phyloP scores from a whole-genome alignment of 2,329 filamentous ascomycete genomes.

The Fusarium illudens region DNA sequence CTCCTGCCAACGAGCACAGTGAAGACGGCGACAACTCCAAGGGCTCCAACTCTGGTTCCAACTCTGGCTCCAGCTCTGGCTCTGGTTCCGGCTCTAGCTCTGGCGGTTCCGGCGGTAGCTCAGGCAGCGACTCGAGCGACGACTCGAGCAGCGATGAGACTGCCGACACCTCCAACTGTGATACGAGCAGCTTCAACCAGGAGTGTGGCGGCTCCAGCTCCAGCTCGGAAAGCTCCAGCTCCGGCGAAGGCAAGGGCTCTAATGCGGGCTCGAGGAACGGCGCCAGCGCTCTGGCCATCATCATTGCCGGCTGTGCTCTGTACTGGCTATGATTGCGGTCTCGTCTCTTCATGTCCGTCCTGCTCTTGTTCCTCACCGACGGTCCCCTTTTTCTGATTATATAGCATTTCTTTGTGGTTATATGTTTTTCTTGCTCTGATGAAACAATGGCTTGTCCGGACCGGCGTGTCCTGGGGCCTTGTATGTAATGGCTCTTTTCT shows the following conservation, averaged over 20 bases:
- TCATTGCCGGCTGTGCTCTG: slow-evolving; percentile 48
- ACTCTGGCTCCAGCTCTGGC: slow-evolving; percentile 34
- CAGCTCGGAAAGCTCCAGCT: slow-evolving; percentile 43
- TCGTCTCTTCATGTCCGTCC: background rate
- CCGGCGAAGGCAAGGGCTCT: slow-evolving; percentile 42
- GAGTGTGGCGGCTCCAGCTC: slow-evolving; percentile 44
- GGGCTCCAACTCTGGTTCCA: slow-evolving; percentile 2
- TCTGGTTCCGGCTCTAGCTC: slow-evolving; percentile 20
- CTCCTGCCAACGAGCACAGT: slow-evolving; percentile 33
- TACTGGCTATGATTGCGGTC: slow-evolving; percentile 45
- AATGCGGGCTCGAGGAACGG: slow-evolving; percentile 45
- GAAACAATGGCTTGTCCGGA: slow-evolving; percentile 22
- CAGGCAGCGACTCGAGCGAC: slow-evolving; percentile 31
- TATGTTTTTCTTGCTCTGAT: slow-evolving; percentile 24
- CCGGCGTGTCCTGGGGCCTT: slow-evolving; percentile 29
- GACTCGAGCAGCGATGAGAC: slow-evolving; percentile 26
- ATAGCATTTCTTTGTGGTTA: slow-evolving; percentile 30
- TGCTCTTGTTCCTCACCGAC: slow-evolving; percentile 7
- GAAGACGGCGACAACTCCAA: slow-evolving; percentile 38
- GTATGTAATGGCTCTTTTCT: slow-evolving; percentile 35
- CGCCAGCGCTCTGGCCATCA: slow-evolving; percentile 49
- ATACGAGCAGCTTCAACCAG: slow-evolving; percentile 52
- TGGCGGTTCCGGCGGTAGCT: slow-evolving; percentile 20
- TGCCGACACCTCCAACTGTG: slow-evolving; percentile 46
- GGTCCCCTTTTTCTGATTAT: slow-evolving; percentile 20